Evolutionary conservation across 2,329 filamentous ascomycete genomes (phyloP).

Genomic region (Pseudogymnoascus pannorum): DNA sequence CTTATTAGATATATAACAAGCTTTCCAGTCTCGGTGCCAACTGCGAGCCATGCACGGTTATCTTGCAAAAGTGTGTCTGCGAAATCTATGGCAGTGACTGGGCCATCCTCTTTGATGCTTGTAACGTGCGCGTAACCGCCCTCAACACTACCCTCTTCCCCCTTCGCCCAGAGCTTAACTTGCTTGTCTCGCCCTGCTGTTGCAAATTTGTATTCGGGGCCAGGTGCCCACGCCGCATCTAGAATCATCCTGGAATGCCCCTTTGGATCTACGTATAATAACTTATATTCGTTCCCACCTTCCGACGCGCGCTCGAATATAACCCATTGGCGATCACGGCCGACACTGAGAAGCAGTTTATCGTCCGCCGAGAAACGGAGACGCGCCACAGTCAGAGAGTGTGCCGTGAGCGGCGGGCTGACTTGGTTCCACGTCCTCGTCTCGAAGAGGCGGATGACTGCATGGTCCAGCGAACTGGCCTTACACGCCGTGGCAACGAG

Average conservation of each 20-base stretch:
- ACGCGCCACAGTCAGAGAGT: conserved; percentile 78
- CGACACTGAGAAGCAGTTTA: conserved; percentile 72
- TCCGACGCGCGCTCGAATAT: conserved; percentile 56
- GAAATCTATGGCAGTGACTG: conserved; percentile 69
- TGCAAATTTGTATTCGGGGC: conserved; percentile 52
- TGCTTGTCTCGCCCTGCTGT: conserved; percentile 87
- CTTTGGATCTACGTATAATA: conserved; percentile 64
- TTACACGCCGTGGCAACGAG: conserved; percentile 88
- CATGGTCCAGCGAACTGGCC: conserved; percentile 87
- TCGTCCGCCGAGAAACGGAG: conserved; percentile 75
- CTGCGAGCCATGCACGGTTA: conserved; percentile 39
- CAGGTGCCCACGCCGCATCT: conserved; percentile 71
- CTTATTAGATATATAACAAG: conserved; percentile 23
- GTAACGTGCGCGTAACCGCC: conserved; percentile 26
- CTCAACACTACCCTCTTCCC: conserved; percentile 17
- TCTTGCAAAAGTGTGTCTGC: conserved; percentile 31
- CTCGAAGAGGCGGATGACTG: conserved; percentile 87
- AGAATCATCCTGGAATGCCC: conserved; percentile 91
- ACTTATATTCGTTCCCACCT: conserved; percentile 40
- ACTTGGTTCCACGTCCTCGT: conserved; percentile 83
- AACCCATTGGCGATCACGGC: conserved; percentile 85
- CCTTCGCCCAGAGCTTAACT: conserved; percentile 60
- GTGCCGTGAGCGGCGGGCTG: conserved; percentile 72
- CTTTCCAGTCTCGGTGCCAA: conserved; percentile 46
- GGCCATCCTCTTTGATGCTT: conserved; percentile 45